These are phyloP conservation scores for Echium plantagineum DNA, from an alignment of 257 asterid species.

Conservation along the genomic window DNA sequence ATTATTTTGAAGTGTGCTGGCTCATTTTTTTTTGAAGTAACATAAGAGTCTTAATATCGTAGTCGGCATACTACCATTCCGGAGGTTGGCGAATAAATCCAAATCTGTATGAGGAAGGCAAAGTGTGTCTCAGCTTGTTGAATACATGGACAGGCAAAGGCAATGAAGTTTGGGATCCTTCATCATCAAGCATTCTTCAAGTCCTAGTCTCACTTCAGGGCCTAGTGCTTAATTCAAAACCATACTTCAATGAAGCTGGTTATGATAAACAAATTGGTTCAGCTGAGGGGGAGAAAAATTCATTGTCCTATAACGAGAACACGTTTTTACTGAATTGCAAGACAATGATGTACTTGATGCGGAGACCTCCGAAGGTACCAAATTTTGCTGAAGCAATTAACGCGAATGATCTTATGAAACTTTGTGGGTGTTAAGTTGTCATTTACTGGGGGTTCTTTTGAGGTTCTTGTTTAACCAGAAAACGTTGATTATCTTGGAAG, in stretches of 20 bases:
- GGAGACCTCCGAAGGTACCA: constrained; percentile 87
- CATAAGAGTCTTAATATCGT: constrained; percentile 15
- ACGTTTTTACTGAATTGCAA: constrained; percentile 87
- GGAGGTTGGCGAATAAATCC: constrained; percentile 99
- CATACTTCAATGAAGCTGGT: constrained; percentile 97
- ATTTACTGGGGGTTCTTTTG: neutral
- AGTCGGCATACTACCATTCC: constrained; percentile 95
- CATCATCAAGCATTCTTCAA: constrained; percentile 95
- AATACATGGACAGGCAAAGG: constrained; percentile 99
- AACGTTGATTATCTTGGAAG: no score
- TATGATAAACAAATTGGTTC: constrained; percentile 97
- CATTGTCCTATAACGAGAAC: constrained; percentile 92
- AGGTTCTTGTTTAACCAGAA: no score
- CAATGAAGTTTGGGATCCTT: constrained; percentile 95
- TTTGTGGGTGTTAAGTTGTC: neutral
- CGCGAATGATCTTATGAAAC: neutral
- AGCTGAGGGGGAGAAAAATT: constrained; percentile 98
- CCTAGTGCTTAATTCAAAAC: constrained; percentile 80
- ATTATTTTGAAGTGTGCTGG: neutral
- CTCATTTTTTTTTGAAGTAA: constrained; percentile 4
- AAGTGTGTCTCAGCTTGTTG: constrained; percentile 95
- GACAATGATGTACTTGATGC: constrained; percentile 84
- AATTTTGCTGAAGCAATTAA: constrained; percentile 1
- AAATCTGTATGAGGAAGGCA: constrained; percentile 95
- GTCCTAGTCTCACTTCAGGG: constrained; percentile 98